A percentile compares a stretch with the other conserved stretches of the same genome.
phyloP scores from a whole-genome alignment of 1,284 basidiomycete species.

The Puccinia hordei region DNA sequence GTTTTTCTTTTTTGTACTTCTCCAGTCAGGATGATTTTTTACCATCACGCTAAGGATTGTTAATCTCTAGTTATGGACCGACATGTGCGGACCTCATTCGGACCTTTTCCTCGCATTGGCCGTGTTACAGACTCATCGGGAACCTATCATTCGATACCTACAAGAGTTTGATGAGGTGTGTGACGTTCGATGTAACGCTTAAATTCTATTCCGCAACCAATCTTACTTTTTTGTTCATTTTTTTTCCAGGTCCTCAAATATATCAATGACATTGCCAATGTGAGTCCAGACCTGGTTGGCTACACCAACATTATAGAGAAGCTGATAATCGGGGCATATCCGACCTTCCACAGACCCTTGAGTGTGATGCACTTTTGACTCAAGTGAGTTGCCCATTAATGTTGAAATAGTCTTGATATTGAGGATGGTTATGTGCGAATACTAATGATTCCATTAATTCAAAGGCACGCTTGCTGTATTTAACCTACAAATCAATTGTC shows the following conservation, averaged over 20 bases:
- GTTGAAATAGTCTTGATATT: background rate
- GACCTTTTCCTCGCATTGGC: constrained; percentile 93
- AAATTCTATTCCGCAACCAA: background rate
- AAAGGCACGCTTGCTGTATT: constrained; percentile 47
- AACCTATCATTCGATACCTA: constrained; percentile 88
- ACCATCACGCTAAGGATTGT: background rate
- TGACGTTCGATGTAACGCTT: background rate
- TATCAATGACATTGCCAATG: constrained; percentile 54
- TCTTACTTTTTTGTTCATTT: background rate
- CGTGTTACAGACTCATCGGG: constrained; percentile 87
- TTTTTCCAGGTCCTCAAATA: constrained; percentile 72
- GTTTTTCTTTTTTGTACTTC: background rate
- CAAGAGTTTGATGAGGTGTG: constrained; percentile 67
- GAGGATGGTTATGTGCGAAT: background rate
- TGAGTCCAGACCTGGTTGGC: background rate
- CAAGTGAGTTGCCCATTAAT: constrained; percentile 10
- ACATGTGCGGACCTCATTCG: constrained; percentile 82
- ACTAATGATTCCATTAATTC: background rate
- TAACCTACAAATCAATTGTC: constrained; percentile 42
- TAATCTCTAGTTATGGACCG: constrained; percentile 75
- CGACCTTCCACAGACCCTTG: constrained; percentile 25
- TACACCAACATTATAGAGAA: background rate
- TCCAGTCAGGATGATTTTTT: background rate
- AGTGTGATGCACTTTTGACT: constrained; percentile 44
- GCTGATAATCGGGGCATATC: background rate